Evolutionary conservation across 2,329 filamentous ascomycete species (phyloP), one percentile per base, ranked within the genome.

Genomic region (Hypocreales sp.): DNA sequence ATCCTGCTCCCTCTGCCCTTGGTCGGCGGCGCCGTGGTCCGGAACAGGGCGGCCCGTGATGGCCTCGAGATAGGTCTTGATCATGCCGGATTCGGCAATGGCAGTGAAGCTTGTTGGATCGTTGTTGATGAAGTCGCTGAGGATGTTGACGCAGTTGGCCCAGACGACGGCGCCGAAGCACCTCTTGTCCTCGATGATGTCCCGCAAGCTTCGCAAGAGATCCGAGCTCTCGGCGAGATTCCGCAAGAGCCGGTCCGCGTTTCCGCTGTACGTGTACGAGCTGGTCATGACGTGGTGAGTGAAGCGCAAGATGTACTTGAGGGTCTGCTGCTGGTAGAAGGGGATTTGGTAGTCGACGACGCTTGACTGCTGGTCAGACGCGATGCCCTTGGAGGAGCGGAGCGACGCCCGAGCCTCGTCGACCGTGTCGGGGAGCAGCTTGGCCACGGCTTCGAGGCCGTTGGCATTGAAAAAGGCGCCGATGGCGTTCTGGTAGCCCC

Each of bases 111-210:
- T 98, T 1, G 90, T 98, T 0, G 90, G 90, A 44, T 98, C 90
- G 46, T 95, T 94, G 54, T 99, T 92, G 42, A 99, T 92, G 51
- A 98, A 98, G 41, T 83, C 87, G 45, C 82, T 90, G 27, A 98
- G 61, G 31, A 94, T 87, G 29, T 78, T 86, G 35, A 93, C 82
- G 6, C 84, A 79, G 47, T 86, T 86, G 26, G 84, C 93, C 90
- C 90, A 99, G 5, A 95, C 83, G 32, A 90, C 78, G 3, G 87
- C 90, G 9, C 90, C 90, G 47, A 86, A 99, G 20, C 75, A 63
- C 28, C 62, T 62, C 20, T 80, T 76, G 41, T 92, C 79, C 36
- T 78, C 73, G 36, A 94, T 79, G 24, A 98, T 81, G 20, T 74
- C 66, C 29, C 81, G 75, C 27, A 99, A 64, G 31, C 80, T 82